Percentiles rank a stretch among this genome's conserved stretches.
phyloP scores from a whole-genome alignment of 768 basidiomycete genomes.

The Tricholomella constricta region DNA sequence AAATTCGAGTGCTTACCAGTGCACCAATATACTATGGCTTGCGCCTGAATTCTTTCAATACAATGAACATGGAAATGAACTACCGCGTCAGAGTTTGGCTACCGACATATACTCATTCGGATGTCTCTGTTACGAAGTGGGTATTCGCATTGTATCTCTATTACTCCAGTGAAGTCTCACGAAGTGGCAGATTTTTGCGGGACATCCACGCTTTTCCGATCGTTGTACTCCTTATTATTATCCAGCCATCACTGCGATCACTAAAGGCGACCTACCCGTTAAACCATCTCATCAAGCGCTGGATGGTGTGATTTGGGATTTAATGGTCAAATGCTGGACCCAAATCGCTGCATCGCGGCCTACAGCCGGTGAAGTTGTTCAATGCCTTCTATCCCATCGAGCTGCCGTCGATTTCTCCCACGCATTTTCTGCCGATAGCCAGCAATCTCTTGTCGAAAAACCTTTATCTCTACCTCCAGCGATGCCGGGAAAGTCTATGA shows the following conservation, averaged over 20 bases:
- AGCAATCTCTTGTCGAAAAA: not conserved
- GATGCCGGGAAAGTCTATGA: not conserved
- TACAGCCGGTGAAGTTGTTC: not conserved
- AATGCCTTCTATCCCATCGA: not conserved
- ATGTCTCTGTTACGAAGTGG: too few species aligned
- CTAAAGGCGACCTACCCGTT: not conserved
- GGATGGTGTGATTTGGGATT: slow-evolving; percentile 6
- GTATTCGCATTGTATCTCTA: not conserved
- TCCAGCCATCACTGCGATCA: slow-evolving; percentile 3
- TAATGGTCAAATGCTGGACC: slow-evolving; percentile 11
- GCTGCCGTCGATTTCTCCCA: too few species aligned
- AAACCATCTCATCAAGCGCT: not conserved
- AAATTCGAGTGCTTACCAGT: not conserved
- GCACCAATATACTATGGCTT: slow-evolving; percentile 8
- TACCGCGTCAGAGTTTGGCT: slow-evolving; percentile 6
- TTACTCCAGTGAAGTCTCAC: not conserved
- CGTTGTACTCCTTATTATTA: slow-evolving; percentile 1
- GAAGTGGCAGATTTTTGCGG: slow-evolving; percentile 1
- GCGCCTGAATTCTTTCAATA: slow-evolving; percentile 12
- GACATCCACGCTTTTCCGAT: slow-evolving; percentile 9
- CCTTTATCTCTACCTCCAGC: not conserved
- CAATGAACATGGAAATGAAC: slow-evolving; percentile 1
- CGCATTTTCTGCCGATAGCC: too few species aligned
- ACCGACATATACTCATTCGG: slow-evolving; percentile 12
- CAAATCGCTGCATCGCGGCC: not conserved